Conservation (phyloP, 345 rosid species). For the Carallia pectinifolia region DNA sequence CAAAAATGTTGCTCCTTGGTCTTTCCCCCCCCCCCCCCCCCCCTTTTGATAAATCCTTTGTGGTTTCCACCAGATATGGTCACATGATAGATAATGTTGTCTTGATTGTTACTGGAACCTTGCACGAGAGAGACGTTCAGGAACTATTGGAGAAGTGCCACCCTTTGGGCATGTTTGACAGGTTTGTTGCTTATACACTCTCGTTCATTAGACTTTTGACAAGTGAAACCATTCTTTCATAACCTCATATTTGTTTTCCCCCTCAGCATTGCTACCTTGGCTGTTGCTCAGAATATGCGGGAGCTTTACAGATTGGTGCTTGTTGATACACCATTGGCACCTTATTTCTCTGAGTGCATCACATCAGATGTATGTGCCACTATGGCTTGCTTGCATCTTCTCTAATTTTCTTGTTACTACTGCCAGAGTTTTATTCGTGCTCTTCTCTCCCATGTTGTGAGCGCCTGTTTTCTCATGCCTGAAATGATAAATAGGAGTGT, state of each 20-base stretch:
- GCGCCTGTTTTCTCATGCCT: too few species aligned
- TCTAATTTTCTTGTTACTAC: not conserved
- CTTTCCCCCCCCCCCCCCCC: not conserved
- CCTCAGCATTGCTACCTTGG: conserved; percentile 90
- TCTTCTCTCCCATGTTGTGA: too few species aligned
- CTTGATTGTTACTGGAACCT: conserved; percentile 93
- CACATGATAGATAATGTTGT: conserved; percentile 99
- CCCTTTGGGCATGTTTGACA: conserved; percentile 99
- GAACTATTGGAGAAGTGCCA: conserved; percentile 96
- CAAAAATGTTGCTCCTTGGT: not conserved
- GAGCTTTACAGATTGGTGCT: conserved; percentile 98
- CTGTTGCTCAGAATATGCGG: conserved; percentile 98
- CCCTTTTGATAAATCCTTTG: not conserved
- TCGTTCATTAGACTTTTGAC: not conserved
- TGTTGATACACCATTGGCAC: conserved; percentile 98
- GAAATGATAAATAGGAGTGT: too few species aligned
- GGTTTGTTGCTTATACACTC: conserved; percentile 38
- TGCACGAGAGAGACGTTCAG: conserved; percentile 99
- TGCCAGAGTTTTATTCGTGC: not conserved
- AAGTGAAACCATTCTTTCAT: not conserved
- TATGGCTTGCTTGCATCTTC: not conserved
- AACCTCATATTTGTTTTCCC: conserved; percentile 2
- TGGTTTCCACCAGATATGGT: conserved; percentile 59
- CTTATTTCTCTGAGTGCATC: conserved; percentile 95
- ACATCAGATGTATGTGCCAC: conserved; percentile 73